Evolutionary conservation across 257 asterid genomes (phyloP).

Genomic region (Linaria vulgaris): DNA sequence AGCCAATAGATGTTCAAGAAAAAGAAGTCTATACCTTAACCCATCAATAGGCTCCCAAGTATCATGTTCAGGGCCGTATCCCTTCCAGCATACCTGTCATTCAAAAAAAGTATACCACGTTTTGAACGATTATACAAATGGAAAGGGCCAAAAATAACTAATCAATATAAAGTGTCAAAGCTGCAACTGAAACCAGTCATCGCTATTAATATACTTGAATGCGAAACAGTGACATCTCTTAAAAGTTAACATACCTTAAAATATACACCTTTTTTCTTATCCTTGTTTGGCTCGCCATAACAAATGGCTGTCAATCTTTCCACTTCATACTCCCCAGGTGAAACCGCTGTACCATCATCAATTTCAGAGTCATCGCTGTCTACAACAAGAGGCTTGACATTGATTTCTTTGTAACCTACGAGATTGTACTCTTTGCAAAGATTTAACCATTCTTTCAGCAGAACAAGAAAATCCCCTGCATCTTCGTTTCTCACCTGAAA

Average conservation of each 20-base stretch:
- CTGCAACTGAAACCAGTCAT: too few species aligned
- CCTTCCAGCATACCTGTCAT: slow-evolving; percentile 47
- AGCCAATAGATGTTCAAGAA: not conserved
- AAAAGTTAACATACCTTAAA: slow-evolving; percentile 34
- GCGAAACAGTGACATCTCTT: not conserved
- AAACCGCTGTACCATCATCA: slow-evolving; percentile 22
- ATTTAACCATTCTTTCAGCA: slow-evolving; percentile 42
- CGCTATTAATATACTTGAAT: too few species aligned
- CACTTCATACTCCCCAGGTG: slow-evolving; percentile 38
- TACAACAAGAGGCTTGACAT: not conserved
- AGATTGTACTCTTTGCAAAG: slow-evolving; percentile 38
- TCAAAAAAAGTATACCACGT: too few species aligned
- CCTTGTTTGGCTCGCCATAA: slow-evolving; percentile 44
- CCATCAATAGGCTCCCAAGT: slow-evolving; percentile 56
- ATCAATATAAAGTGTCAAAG: too few species aligned
- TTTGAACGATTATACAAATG: too few species aligned
- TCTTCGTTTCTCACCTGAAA: slow-evolving; percentile 44
- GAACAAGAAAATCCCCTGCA: slow-evolving; percentile 33
- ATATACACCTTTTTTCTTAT: slow-evolving; percentile 26
- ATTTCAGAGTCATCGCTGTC: slow-evolving; percentile 25
- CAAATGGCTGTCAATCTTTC: slow-evolving; percentile 36
- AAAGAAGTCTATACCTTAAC: slow-evolving; percentile 29
- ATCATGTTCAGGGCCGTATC: slow-evolving; percentile 39
- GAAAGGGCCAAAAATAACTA: too few species aligned
- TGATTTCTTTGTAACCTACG: slow-evolving; percentile 10